Evolutionary conservation across 345 rosid genomes (phyloP), one percentile per base, ranked within the genome.

Genomic region (Bruguiera gymnorhiza): DNA sequence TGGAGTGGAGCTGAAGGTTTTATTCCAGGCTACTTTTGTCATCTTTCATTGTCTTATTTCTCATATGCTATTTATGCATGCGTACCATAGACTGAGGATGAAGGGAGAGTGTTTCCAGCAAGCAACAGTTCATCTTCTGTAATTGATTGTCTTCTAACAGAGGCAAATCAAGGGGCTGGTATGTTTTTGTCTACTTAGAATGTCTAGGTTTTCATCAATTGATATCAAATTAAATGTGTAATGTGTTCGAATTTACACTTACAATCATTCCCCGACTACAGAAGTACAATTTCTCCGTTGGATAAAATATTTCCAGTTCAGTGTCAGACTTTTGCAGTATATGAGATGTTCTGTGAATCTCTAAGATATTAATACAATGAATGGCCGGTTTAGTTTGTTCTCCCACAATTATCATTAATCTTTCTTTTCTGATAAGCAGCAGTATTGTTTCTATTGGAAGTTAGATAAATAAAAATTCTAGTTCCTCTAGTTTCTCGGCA

Each of bases 21-120:
- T 73, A 27, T 57, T 64, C 16, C 23, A 46, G 57, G 65, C 64
- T 67, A 21, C 58, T 7, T 60, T 11, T 13, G 16, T 48, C 70
- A 13, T 43, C 6, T 61, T 65, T 48, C 30, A 63, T 71, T 24
- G 59, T 11, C 6, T 37, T 34, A 23, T 57, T 32, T 62, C 55
- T 63, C 27, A 8, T 54, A 32, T 24, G 19, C 62, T 15, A 62
- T 64, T 84, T 72, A 78, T 67, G 37, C 48, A 72, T 34, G 37
- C 54, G 27, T 71, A 50, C 24, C 64, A 30, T 72, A 91, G 97
- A 76, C 75, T 31, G 98, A 93, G 87, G 91, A 81, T 2, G 98
- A 93, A 60, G 98, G 98, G 74, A 86, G 98, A 80, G 97, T 88
- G 31, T 89, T 91, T 77, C 97, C 97, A 6, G 74, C 81, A 62